Evolutionary conservation across 23 red algal genomes (phyloP), one percentile per base, ranked within the genome.

Genomic region (Cyanidiococcus yangmingshanensis): DNA sequence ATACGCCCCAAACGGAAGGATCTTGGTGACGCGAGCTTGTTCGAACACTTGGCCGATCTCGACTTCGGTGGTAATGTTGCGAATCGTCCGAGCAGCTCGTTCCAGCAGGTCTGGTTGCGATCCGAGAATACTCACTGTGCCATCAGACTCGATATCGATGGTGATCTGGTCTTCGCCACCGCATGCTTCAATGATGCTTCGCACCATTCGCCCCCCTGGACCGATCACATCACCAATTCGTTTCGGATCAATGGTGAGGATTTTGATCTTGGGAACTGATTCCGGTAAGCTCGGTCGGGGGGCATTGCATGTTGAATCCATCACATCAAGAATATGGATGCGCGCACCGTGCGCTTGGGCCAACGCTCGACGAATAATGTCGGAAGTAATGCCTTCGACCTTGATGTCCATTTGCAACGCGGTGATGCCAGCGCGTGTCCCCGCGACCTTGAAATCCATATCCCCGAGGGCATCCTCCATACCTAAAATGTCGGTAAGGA

Each of bases 341-440:
- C 92, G 68, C 12, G 75, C 92, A 2, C 83, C 59, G 54, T 37
- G 85, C 36, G 92, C 92, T 58, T 82, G 92, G 57, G 58, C 37
- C 0, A 96, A 41, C 33, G 88, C 84, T 35, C 82, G 38, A 32
- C 77, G 39, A 76, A 96, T 71, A 37, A 96, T n/a, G 26, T 82
- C 82, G 41, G 76, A 68, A 34, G 84, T 87, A 31, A 96, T 86
- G n/a, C 92, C 92, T 39, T 90, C 82, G 59, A 96, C 39, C 58
- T 96, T 96, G 29, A 96, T 83, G 75, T 96, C 92, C 87, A 96
- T 89, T 76, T 96, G 92, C 75, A 96, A 76, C 35, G 87, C 83
- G 1, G 87, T 90, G 50, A 90, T 41, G 39, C 82, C 92, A 0
- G 82, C 41, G 2, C 74, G 58, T 45, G 80, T 87, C 1, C 92